Conservation (phyloP, 73 alveolate species). For the Paramecium pentaurelia region DNA sequence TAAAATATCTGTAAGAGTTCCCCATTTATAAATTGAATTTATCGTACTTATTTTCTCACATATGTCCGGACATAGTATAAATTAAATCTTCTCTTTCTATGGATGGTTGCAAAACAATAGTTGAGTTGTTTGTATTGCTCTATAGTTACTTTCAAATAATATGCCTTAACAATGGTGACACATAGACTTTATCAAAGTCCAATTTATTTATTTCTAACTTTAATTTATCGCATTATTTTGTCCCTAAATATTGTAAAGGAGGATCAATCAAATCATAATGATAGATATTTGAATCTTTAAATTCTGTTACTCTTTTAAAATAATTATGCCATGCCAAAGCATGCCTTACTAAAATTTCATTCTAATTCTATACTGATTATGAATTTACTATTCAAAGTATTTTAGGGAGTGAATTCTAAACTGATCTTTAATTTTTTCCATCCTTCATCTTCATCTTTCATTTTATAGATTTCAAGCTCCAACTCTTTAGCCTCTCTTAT, state of each 20-base stretch:
- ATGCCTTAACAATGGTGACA: constrained; percentile 33
- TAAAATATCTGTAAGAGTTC: neutral
- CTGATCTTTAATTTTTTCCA: neutral
- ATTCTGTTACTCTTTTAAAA: neutral
- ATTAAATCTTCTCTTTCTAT: neutral
- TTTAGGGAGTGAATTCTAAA: neutral
- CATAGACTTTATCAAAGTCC: constrained; percentile 12
- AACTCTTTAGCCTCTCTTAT: neutral
- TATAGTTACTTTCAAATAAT: neutral
- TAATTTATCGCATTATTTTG: neutral
- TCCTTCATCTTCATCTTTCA: neutral
- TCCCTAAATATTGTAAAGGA: neutral
- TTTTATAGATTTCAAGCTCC: neutral
- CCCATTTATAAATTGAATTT: constrained; percentile 19
- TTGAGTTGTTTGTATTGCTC: constrained; percentile 33
- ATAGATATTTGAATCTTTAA: neutral
- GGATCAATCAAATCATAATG: constrained; percentile 10
- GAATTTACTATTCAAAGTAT: neutral
- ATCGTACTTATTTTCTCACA: neutral
- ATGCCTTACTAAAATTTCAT: neutral
- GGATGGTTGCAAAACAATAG: constrained; percentile 20
- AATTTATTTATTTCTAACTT: neutral
- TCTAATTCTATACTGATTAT: neutral
- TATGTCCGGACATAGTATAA: neutral
- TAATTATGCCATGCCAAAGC: constrained; percentile 54